These are phyloP conservation scores for Aspergillus novofumigatus DNA, from an alignment of 2,329 filamentous ascomycete genomes.

Conservation along the genomic window DNA sequence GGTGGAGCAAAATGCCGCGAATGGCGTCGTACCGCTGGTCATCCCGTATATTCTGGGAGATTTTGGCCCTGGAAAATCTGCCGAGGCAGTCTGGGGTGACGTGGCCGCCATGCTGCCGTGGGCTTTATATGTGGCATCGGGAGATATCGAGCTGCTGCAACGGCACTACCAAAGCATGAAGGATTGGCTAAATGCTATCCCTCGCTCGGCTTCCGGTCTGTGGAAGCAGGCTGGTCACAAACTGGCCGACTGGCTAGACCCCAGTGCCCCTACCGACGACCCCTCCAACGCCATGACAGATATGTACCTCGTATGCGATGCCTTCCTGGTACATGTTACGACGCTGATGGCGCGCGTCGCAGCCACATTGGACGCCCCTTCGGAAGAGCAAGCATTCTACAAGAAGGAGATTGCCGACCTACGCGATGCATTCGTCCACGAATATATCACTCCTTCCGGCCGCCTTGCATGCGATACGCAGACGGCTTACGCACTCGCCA, in stretches of 20 bases:
- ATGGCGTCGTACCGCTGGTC: conserved; percentile 23
- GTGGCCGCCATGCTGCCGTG: conserved; percentile 31
- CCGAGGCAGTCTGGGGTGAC: conserved; percentile 35
- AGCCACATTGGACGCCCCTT: conserved; percentile 3
- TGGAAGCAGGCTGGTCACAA: conserved; percentile 19
- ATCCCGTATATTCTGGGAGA: conserved; percentile 17
- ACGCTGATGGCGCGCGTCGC: conserved; percentile 25
- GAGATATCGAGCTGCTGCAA: conserved; percentile 27
- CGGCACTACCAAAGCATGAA: conserved; percentile 8
- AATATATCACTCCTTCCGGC: conserved; percentile 23
- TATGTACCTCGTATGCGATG: conserved; percentile 28
- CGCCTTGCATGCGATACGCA: conserved; percentile 26
- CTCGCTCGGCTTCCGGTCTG: conserved; percentile 5
- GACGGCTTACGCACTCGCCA: conserved; percentile 25
- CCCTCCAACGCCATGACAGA: conserved; percentile 27
- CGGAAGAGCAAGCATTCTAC: conserved; percentile 11
- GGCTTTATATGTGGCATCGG: conserved; percentile 26
- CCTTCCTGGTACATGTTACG: conserved; percentile 32
- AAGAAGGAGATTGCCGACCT: conserved; percentile 9
- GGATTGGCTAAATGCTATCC: conserved; percentile 9
- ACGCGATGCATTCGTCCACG: conserved; percentile 21
- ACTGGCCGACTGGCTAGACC: conserved; percentile 38
- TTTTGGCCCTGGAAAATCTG: not conserved
- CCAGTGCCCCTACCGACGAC: conserved; percentile 27
- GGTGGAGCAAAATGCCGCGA: conserved; percentile 26